Conservation (phyloP, 1,284 basidiomycete species). For the Ceratobasidium sp. region DNA sequence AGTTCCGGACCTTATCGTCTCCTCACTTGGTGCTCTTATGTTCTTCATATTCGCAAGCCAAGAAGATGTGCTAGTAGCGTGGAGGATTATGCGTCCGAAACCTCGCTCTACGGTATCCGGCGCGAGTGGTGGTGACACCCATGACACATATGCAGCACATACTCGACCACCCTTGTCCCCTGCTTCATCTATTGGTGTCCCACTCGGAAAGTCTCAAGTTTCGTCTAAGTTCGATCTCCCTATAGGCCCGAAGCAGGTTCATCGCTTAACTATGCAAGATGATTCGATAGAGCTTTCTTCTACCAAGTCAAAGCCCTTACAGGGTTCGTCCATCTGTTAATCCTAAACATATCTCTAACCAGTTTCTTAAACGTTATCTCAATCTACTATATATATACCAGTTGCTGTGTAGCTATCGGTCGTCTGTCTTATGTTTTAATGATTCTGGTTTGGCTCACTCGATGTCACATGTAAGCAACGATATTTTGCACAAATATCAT, state of each 20-base stretch:
- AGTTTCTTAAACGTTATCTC: neutral
- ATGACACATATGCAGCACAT: neutral
- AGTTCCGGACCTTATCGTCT: slow-evolving; percentile 28
- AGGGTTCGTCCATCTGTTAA: neutral
- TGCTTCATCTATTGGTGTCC: neutral
- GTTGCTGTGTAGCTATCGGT: no score
- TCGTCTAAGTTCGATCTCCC: slow-evolving; percentile 10
- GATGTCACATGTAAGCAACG: neutral
- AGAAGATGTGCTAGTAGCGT: slow-evolving; percentile 18
- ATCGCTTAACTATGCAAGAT: neutral
- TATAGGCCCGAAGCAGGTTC: neutral
- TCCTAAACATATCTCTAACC: neutral
- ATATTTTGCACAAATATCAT: neutral
- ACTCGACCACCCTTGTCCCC: slow-evolving; percentile 7
- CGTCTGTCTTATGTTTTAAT: no score
- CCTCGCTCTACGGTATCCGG: neutral
- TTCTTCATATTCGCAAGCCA: slow-evolving; percentile 40
- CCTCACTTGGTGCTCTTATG: slow-evolving; percentile 13
- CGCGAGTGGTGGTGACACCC: neutral
- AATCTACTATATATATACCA: no score
- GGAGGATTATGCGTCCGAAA: slow-evolving; percentile 12
- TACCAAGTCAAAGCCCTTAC: neutral
- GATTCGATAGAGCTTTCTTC: slow-evolving; percentile 1
- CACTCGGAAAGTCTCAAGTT: slow-evolving; percentile 8
- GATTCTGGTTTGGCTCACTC: no score